phyloP scores from a whole-genome alignment of 169 alveolate genomes.

The Cryptosporidium ubiquitum region DNA sequence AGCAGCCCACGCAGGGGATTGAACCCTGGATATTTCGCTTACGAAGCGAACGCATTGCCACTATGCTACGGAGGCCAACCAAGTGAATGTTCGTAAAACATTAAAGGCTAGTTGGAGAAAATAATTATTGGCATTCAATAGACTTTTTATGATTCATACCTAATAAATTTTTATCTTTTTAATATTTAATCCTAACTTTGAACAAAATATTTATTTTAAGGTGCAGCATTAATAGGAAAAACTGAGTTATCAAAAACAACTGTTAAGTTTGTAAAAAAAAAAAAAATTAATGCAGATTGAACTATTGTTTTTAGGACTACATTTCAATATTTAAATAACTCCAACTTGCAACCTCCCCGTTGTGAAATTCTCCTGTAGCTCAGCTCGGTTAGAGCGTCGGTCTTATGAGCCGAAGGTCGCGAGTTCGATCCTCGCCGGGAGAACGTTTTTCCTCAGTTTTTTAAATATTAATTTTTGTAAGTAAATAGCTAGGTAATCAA shows the following conservation, averaged over 20 bases:
- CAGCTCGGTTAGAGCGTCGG: conserved; percentile 86
- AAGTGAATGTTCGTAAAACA: neutral
- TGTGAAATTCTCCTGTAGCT: conserved; percentile 80
- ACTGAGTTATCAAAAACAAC: neutral
- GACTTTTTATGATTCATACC: neutral
- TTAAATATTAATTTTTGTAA: neutral
- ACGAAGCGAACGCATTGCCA: conserved; percentile 92
- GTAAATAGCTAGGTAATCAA: too few species aligned
- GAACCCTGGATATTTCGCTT: conserved; percentile 93
- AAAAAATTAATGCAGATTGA: too few species aligned
- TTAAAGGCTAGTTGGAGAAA: neutral
- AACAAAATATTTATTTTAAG: too few species aligned
- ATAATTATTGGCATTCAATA: neutral
- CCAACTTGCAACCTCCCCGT: neutral
- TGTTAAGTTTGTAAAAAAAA: neutral
- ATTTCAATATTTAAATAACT: neutral
- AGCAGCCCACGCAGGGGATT: conserved; percentile 92
- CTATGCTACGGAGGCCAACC: conserved; percentile 89
- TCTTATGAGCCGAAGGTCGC: conserved; percentile 86
- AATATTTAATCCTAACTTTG: too few species aligned
- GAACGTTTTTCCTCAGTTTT: conserved; percentile 46
- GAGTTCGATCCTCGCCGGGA: conserved; percentile 86
- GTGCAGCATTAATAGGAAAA: neutral
- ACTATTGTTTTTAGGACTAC: too few species aligned
- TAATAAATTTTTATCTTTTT: too few species aligned